Evolutionary conservation across 768 basidiomycete species (phyloP).

Genomic region (Stropharia rugosoannulata): DNA sequence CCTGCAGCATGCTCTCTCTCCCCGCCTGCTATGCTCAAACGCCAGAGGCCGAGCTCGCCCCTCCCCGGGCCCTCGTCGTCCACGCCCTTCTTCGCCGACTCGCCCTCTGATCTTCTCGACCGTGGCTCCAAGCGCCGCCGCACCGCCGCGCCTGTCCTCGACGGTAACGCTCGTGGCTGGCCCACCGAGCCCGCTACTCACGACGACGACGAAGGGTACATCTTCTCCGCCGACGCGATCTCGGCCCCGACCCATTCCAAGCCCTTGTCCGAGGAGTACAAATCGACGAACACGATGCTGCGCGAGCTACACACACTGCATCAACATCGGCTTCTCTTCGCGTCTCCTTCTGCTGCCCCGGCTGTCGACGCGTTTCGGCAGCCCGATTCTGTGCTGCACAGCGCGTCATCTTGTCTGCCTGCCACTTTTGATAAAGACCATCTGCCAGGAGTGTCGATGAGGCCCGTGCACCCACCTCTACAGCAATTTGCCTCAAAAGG

Average conservation of each 20-base stretch:
- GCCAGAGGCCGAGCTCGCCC: constrained; percentile 46
- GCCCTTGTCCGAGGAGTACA: constrained; percentile 43
- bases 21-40: constrained; percentile 44
- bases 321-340: constrained; percentile 58
- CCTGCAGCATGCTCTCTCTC: constrained; percentile 2
- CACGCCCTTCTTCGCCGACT: constrained; percentile 26
- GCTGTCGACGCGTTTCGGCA: neutral
- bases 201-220: constrained; percentile 28
- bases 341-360: constrained; percentile 18
- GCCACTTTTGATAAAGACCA: neutral
- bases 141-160: constrained; percentile 47
- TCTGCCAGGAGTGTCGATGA: neutral
- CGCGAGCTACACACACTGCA: constrained; percentile 70
- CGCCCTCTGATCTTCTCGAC: constrained; percentile 23
- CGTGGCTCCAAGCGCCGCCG: constrained; percentile 54
- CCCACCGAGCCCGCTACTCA: constrained; percentile 28
- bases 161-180: constrained; percentile 54
- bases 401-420: neutral
- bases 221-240: constrained; percentile 21
- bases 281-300: constrained; percentile 60
- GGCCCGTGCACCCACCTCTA: neutral
- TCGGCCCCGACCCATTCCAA: neutral
- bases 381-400: neutral
- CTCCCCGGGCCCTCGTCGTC: constrained; percentile 24
- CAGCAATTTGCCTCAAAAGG: too few relatives aligned